Base-by-base conservation (phyloP, 768 basidiomycete genomes). In the Kwoniella heveanensis region DNA sequence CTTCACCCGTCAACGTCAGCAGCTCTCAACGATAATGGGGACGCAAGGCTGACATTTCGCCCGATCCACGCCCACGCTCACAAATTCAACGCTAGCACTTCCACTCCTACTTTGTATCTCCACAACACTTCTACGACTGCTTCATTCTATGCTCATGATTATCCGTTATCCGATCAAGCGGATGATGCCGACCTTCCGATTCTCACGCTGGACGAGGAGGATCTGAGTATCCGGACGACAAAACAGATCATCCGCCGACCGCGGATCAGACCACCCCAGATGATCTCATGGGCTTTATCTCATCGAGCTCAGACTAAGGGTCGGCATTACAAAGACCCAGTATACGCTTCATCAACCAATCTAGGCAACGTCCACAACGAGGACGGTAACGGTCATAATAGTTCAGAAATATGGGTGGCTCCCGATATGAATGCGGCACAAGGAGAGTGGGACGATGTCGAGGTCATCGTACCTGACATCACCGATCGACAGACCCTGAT, bases 381-480 rank as follows among this genome's bases (percentile, higher is more conserved):
- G n/a, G n/a, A n/a, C n/a, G n/a, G n/a, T n/a, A n/a, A n/a, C n/a
- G n/a, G 46, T 30, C 10, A 17, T n/a, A 4, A 21, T 2, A 39
- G 51, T 13, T 29, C 29, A 7, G 36, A 68, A 58, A 30, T 22
- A 19, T 76, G 74, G 74, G 30, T 61, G 15, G 74, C 74, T 49
- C 74, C 74, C 7, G 70, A 73, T 51, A 73, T 69, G 55, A 62
- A 47, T 27, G 66, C 65, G 30, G 53, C 62, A 19, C 53, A 66
- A 13, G 71, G 71, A 1, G 78, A 79, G 32, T 95, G 93, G 92
- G 81, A 86, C 15, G 84, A 86, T 49, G 83, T 83, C 24, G 85
- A 89, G 36, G 83, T 90, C 0, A 72, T 76, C 5, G 87, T 85
- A 0, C 94, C 94, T 1, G 88, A 96, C 72, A 84, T 90, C 3